Percentiles rank a stretch among this genome's conserved stretches.
phyloP scores from a whole-genome alignment of 176 grass and related monocot genomes.

The Neostapfia colusana region DNA sequence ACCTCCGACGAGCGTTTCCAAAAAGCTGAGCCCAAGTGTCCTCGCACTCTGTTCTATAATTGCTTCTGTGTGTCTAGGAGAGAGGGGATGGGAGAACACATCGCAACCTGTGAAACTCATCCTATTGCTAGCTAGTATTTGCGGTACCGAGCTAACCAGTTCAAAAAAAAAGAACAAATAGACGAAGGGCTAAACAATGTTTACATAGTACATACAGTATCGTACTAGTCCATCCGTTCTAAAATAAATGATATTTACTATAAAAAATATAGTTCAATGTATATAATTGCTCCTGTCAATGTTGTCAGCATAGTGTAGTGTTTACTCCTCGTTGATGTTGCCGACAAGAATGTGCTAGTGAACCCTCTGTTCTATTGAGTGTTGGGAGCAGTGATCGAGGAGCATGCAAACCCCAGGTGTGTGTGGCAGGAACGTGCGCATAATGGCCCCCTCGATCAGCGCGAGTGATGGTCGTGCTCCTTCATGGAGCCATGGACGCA shows the following conservation, averaged over 20 bases:
- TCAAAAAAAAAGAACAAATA: background rate
- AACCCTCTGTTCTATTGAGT: background rate
- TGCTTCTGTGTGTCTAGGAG: background rate
- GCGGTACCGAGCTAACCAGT: background rate
- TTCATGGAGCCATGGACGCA: background rate
- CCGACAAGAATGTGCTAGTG: background rate
- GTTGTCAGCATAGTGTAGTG: background rate
- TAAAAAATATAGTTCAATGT: no score
- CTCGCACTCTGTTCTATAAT: background rate
- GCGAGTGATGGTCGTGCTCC: background rate
- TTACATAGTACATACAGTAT: background rate
- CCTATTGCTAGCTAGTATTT: background rate
- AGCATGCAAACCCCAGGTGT: background rate
- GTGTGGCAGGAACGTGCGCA: background rate
- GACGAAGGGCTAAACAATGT: background rate
- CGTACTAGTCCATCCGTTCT: no score
- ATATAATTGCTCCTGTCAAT: background rate
- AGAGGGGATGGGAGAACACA: background rate
- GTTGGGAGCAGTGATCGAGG: background rate
- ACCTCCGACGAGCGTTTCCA: background rate
- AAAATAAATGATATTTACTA: no score
- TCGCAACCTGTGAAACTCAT: background rate
- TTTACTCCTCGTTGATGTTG: background rate
- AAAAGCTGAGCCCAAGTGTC: slow-evolving; percentile 4
- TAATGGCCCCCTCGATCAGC: slow-evolving; percentile 9